Evolutionary conservation across 2,329 filamentous ascomycete species (phyloP).

Genomic region (Exserohilum turcica): DNA sequence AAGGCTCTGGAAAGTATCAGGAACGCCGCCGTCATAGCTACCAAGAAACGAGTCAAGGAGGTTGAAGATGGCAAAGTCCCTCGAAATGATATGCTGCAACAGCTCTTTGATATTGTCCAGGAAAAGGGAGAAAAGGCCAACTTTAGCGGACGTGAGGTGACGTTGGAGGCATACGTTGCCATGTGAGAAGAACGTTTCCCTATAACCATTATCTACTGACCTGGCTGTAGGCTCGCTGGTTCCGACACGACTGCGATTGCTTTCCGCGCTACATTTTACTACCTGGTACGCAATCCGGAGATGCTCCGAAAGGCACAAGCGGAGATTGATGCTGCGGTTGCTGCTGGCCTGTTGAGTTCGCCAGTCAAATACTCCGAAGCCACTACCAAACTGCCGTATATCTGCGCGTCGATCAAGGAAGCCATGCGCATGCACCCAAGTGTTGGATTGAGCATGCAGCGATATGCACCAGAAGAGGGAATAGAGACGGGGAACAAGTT

Average conservation of each 20-base stretch:
- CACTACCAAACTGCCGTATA: slow-evolving; percentile 42
- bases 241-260: slow-evolving; percentile 45
- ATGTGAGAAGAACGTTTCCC: slow-evolving; percentile 25
- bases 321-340: slow-evolving; percentile 25
- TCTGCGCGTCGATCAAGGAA: slow-evolving; percentile 54
- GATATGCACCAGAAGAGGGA: slow-evolving; percentile 29
- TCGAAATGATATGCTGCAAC: slow-evolving; percentile 36
- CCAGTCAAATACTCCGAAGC: slow-evolving; percentile 21
- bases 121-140: slow-evolving; percentile 42
- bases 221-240: slow-evolving; percentile 34
- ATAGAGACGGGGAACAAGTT: slow-evolving; percentile 21
- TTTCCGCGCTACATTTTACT: slow-evolving; percentile 46
- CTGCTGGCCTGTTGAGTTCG: slow-evolving; percentile 7
- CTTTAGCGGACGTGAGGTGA: slow-evolving; percentile 35
- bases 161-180: slow-evolving; percentile 30
- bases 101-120: slow-evolving; percentile 36
- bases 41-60: slow-evolving; percentile 11
- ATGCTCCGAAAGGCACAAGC: slow-evolving; percentile 8
- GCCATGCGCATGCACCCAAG: slow-evolving; percentile 50
- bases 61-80: slow-evolving; percentile 8
- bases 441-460: slow-evolving; percentile 22
- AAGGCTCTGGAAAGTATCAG: slow-evolving; percentile 21
- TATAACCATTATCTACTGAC: neutral
- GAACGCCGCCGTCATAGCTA: slow-evolving; percentile 14
- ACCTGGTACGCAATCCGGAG: slow-evolving; percentile 42